Conservation (phyloP, 768 basidiomycete genomes). For the Tylopilus balloui region DNA sequence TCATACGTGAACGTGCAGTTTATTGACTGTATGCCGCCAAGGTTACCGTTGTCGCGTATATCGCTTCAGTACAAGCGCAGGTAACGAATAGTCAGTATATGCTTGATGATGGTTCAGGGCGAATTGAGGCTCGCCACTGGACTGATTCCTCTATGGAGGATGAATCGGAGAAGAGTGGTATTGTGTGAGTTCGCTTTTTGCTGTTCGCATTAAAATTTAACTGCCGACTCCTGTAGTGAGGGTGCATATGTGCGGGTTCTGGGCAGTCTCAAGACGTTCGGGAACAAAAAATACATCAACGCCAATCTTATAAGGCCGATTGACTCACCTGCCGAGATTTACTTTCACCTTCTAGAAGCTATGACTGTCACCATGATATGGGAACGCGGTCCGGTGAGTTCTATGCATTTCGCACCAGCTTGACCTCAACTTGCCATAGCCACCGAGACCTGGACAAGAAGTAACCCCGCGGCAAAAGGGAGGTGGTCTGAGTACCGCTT, state of each 20-base stretch:
- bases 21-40: constrained; percentile 26
- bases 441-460: constrained; percentile 31
- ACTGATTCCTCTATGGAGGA: constrained; percentile 60
- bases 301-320: constrained; percentile 67
- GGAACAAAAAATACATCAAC: constrained; percentile 77
- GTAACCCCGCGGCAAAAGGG: constrained; percentile 7
- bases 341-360: constrained; percentile 76
- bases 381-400: constrained; percentile 61
- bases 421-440: constrained; percentile 21
- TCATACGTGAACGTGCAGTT: neutral
- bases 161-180: constrained; percentile 45
- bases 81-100: constrained; percentile 78
- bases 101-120: constrained; percentile 84
- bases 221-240: constrained; percentile 43
- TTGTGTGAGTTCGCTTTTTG: constrained; percentile 36
- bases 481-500: constrained; percentile 36
- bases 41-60: constrained; percentile 73
- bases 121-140: constrained; percentile 80
- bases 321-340: constrained; percentile 69
- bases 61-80: constrained; percentile 61
- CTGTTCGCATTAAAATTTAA: neutral
- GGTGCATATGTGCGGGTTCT: constrained; percentile 76
- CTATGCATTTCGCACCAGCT: neutral
- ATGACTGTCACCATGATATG: constrained; percentile 63
- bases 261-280: constrained; percentile 78